These are phyloP conservation scores for barley (Hordeum vulgare) DNA, from an alignment of 176 grass and related monocot species.

Conservation along the genomic window MorexV3_pseudomolecules_assembly NC_058519.1:492850821-492851320, in stretches of 20 bases:
- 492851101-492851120: conserved; percentile 78
- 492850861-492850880: not conserved
- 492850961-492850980: not conserved
- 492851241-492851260: conserved; percentile 67
- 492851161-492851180: conserved; percentile 82
- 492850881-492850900: not conserved
- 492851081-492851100: conserved; percentile 72
- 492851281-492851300: conserved; percentile 5
- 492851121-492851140: conserved; percentile 87
- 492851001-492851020: not conserved
- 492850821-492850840: not conserved
- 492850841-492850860: conserved; percentile 4
- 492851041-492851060: conserved; percentile 60
- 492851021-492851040: not conserved
- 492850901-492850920: not conserved
- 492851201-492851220: conserved; percentile 82
- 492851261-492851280: not conserved
- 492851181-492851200: conserved; percentile 78
- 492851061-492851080: conserved; percentile 71
- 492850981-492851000: not conserved
- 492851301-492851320: not conserved
- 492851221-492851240: conserved; percentile 98
- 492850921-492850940: not conserved
- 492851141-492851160: conserved; percentile 45
- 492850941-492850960: not conserved